Evolutionary conservation across 805 yeast genomes (phyloP).

Genomic region (Suhomyces sp.): DNA sequence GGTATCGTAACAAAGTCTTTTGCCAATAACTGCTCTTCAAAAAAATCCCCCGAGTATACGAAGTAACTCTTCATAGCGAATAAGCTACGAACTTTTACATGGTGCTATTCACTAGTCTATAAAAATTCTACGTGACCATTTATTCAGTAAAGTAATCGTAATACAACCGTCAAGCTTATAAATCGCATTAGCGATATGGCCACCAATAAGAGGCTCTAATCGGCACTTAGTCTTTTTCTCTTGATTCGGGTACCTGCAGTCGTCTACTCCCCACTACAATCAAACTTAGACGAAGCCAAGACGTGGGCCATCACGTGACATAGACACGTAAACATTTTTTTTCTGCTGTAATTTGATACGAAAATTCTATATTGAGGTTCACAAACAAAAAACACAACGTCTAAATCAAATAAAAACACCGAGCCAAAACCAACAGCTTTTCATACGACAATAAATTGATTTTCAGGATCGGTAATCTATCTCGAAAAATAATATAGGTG

Average conservation of each 20-base stretch:
- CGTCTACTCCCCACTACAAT: background rate
- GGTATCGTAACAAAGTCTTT: background rate
- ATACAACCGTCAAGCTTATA: background rate
- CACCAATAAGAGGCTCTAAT: background rate
- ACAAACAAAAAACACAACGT: background rate
- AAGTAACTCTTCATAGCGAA: background rate
- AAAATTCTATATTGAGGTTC: background rate
- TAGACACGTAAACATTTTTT: background rate
- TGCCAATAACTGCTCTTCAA: background rate
- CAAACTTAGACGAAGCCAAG: background rate
- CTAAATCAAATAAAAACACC: slow-evolving; percentile 1
- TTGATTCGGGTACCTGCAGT: background rate
- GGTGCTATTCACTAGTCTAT: background rate
- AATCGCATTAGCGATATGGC: background rate
- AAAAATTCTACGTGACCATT: background rate
- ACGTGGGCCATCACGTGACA: background rate
- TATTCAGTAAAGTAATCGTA: background rate
- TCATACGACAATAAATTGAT: background rate
- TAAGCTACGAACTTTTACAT: background rate
- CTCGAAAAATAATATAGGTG: background rate
- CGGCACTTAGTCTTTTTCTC: background rate
- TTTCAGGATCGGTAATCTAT: background rate
- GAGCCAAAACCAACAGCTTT: background rate
- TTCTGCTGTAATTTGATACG: background rate
- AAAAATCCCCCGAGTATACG: background rate